phyloP scores from a whole-genome alignment of 345 rosid genomes.

The Aurinia saxatilis region DNA sequence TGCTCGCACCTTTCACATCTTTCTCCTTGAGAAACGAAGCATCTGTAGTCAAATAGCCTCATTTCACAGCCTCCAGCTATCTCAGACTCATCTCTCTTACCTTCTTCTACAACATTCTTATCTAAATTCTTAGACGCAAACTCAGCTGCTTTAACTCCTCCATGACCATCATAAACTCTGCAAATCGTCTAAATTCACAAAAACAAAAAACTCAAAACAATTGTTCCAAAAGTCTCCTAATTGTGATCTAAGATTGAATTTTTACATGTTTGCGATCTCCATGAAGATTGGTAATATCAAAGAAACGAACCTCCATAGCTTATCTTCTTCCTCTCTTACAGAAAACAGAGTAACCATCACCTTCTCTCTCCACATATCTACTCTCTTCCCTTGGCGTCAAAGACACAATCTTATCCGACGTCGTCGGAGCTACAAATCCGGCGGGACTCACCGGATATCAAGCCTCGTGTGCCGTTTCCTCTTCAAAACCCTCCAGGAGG shows the following conservation, averaged over 20 bases:
- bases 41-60: conserved; percentile 76
- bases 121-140: conserved; percentile 65
- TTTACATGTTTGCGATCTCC: conserved; percentile 69
- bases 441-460: conserved; percentile 43
- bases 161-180: conserved; percentile 91
- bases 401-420: conserved; percentile 4
- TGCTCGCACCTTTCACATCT: conserved; percentile 55
- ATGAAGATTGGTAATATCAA: conserved; percentile 43
- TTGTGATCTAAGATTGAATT: too few species aligned
- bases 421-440: conserved; percentile 31
- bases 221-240: too few species aligned
- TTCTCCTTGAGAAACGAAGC: conserved; percentile 48
- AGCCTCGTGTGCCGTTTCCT: conserved; percentile 80
- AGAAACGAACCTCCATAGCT: conserved; percentile 88
- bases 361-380: conserved; percentile 49
- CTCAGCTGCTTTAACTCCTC: conserved; percentile 75
- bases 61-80: conserved; percentile 52
- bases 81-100: conserved; percentile 31
- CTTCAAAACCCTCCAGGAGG: conserved; percentile 40
- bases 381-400: conserved; percentile 28
- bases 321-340: conserved; percentile 90
- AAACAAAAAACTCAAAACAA: neutral
- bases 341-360: conserved; percentile 60
- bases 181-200: conserved; percentile 48
- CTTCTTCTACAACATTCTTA: conserved; percentile 51